Evolutionary conservation across 2,329 filamentous ascomycete species (phyloP), one percentile per base, ranked within the genome.

Genomic region (Botryotinia convoluta): DNA sequence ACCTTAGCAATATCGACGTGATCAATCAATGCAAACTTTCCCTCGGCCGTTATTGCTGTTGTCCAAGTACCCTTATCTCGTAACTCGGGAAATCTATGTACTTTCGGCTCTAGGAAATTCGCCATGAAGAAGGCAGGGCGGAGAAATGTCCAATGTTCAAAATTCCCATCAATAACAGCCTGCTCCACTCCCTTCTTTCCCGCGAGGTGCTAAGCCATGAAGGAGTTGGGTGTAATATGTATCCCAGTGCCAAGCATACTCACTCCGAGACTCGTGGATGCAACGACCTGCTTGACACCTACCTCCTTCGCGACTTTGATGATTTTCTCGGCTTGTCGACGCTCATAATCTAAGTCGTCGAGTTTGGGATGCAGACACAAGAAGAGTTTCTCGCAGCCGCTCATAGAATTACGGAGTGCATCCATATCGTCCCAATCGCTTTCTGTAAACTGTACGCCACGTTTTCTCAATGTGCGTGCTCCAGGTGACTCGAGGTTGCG

Each of bases 251-350:
- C 63, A 14, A 67, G n/a, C 44, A 48, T 45, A 29, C 29, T n/a
- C 42, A 67, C 29, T 2, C n/a, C 51, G 4, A 57, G 32, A 26
- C 22, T 42, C 4, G 48, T 60, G 2, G 51, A 57, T 16, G 29
- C 35, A 18, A 69, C 39, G 22, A 69, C 67, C 9, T 69, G 67
- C 20, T 60, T 57, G 7, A 69, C 14, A 35, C 39, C 45, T 18
- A 32, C 37, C 35, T 42, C 35, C 29, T 69, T 69, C 8, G 67
- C 51, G n/a, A 59, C 37, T 29, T 45, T 42, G 67, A 60, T 0
- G 18, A 60, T 69, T 20, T 69, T 60, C 26, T 59, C 51, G 18
- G 48, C 67, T n/a, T 59, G 51, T 20, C 67, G 67, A 59, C 10
- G 32, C 45, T 60, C 67, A 22, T 37, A 14, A n/a, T 42, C 22